Conservation (phyloP, 805 yeast genomes). For the Priceomyces castillae region DNA sequence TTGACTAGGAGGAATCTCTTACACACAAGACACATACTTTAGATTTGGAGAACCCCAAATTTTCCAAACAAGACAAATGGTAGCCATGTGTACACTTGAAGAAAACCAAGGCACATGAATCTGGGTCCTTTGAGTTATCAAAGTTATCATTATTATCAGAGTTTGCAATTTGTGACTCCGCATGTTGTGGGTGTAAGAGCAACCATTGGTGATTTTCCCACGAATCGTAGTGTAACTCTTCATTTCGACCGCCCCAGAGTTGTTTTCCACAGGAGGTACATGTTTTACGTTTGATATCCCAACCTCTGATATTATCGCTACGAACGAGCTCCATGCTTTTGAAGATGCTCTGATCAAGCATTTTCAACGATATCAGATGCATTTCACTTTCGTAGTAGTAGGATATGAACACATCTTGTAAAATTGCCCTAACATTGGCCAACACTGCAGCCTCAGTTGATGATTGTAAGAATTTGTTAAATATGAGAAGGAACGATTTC, state of each 20-base stretch:
- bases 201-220: slow-evolving; percentile 51
- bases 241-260: slow-evolving; percentile 66
- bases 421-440: slow-evolving; percentile 56
- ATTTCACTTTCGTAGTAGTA: slow-evolving; percentile 63
- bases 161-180: too few species aligned
- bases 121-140: slow-evolving; percentile 2
- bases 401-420: slow-evolving; percentile 62
- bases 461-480: slow-evolving; percentile 53
- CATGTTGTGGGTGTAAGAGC: background rate
- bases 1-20: too few species aligned
- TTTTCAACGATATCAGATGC: slow-evolving; percentile 46
- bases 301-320: slow-evolving; percentile 51
- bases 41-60: slow-evolving; percentile 28
- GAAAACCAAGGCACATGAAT: slow-evolving; percentile 39
- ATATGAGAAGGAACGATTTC: slow-evolving; percentile 50
- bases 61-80: slow-evolving; percentile 54
- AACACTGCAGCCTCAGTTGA: slow-evolving; percentile 48
- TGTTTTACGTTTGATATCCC: slow-evolving; percentile 47
- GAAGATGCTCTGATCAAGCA: slow-evolving; percentile 57
- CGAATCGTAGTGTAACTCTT: slow-evolving; percentile 45
- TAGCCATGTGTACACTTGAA: slow-evolving; percentile 69
- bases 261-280: slow-evolving; percentile 78
- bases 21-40: slow-evolving; percentile 25
- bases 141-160: background rate
- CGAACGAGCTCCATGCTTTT: slow-evolving; percentile 44